Evolutionary conservation across 176 grass and related monocot genomes (phyloP), one percentile per base, ranked within the genome.

Genomic region (Oryza nivara): DNA sequence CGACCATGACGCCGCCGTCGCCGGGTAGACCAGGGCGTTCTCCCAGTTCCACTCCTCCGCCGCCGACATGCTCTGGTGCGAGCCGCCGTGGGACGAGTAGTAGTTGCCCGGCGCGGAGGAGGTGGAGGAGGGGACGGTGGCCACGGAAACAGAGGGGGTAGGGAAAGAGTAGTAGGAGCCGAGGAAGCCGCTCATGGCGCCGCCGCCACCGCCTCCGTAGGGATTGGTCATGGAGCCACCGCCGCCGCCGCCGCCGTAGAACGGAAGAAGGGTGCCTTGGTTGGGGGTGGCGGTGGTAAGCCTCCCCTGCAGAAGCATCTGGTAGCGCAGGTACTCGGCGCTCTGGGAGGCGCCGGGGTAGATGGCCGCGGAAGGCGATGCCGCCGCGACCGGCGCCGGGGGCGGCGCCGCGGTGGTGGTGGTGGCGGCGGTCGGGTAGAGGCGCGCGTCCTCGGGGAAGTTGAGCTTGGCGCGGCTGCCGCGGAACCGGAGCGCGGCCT

Each of bases 381-480:
- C 30, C 11, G 68, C 20, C 25, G 88, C 22, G 3, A 83, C 11
- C 22, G 77, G 64, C n/a, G 30, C 9, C 2, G 4, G 48, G 15
- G 78, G 0, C 0, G 83, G 48, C 8, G 88, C 20, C 11, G 11
- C 46, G 32, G 17, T 1, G 10, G 23, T 3, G 19, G 75, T 26
- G 25, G 73, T 5, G 12, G 70, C 8, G 74, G 86, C n/a, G 3
- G 88, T 65, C 28, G 87, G 77, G 65, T 74, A 49, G 65, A 98
- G 84, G 41, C 80, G 83, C 84, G 90, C 96, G 74, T 98, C 91
- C 84, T 94, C 96, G 4, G 96, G 96, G 86, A 98, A 98, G 91
- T 98, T 98, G 81, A 98, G 93, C 90, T 98, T 98, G 46, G 96
- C 96, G 65, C 93, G 89, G 83, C 86, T 93, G 35, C 96, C 96